Evolutionary conservation across 805 yeast genomes (phyloP), one percentile per base, ranked within the genome.

Genomic region (Suhomyces sp.): DNA sequence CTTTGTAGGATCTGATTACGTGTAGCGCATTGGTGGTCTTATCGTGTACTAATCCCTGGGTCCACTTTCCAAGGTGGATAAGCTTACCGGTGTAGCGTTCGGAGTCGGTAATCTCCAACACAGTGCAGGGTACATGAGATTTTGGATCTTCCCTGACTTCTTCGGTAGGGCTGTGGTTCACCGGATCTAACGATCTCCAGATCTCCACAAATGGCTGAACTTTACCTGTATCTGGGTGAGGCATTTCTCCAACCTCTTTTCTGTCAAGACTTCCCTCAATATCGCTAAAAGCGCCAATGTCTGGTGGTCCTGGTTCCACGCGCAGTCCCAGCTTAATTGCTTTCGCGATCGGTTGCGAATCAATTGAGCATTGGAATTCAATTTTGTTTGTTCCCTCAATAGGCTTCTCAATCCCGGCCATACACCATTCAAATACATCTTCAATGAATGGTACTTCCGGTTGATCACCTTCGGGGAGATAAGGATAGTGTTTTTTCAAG

Each of bases 381-480:
- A 77, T 64, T 47, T 62, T 65, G 44, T 62, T 65, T 1, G 74
- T 67, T 9, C 73, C 73, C 5, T 65, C 69, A 35, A 76, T 59
- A 3, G 67, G 65, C 13, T 68, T 67, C 48, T 81, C 82, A 1
- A 62, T 63, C 2, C 89, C 88, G 4, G 79, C 77, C 65, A 82
- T 79, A 1, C 77, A 81, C 86, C 87, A 81, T 59, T 84, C 84
- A 57, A 82, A 82, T 22, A 70, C 62, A 15, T 70, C 54, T 9
- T 61, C 61, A 41, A 70, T 66, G 10, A 47, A 44, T 15, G 49
- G 49, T 9, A 27, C 40, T 2, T 44, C 15, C 8, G 33, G 17
- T 26, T 24, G 26, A 5, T 22, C 10, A 10, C 22, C 31, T 6
- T 12, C 19, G 12, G 41, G 46, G 3, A 6, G 6, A 44, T 50